phyloP scores from a whole-genome alignment of 179 eudicot genomes.

The Heliamphora ciliata region DNA sequence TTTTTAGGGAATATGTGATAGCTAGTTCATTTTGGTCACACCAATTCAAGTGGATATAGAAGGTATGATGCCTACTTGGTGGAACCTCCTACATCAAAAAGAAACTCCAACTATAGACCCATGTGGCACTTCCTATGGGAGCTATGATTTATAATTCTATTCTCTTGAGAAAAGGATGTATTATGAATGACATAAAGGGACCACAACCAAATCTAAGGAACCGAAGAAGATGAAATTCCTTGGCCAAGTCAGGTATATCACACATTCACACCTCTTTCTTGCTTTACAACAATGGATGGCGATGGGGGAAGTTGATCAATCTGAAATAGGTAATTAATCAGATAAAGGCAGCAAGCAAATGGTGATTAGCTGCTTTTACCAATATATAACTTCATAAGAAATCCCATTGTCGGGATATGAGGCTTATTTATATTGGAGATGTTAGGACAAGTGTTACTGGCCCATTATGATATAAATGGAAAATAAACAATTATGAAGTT shows the following conservation, averaged over 20 bases:
- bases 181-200: no score
- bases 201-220: not conserved
- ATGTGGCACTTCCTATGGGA: not conserved
- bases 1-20: not conserved
- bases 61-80: not conserved
- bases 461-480: not conserved
- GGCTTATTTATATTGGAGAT: not conserved
- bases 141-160: no score
- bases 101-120: not conserved
- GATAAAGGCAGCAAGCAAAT: not conserved
- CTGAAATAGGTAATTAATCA: not conserved
- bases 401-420: not conserved
- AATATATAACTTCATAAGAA: not conserved
- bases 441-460: not conserved
- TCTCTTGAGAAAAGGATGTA: no score
- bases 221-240: not conserved
- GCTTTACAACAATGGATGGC: not conserved
- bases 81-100: not conserved
- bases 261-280: not conserved
- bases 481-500: not conserved
- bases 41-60: not conserved
- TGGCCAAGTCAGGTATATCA: not conserved
- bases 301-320: not conserved
- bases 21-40: not conserved
- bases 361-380: not conserved